Evolutionary conservation across 2,329 filamentous ascomycete genomes (phyloP).

Genomic region (Aspergillus sp.): DNA sequence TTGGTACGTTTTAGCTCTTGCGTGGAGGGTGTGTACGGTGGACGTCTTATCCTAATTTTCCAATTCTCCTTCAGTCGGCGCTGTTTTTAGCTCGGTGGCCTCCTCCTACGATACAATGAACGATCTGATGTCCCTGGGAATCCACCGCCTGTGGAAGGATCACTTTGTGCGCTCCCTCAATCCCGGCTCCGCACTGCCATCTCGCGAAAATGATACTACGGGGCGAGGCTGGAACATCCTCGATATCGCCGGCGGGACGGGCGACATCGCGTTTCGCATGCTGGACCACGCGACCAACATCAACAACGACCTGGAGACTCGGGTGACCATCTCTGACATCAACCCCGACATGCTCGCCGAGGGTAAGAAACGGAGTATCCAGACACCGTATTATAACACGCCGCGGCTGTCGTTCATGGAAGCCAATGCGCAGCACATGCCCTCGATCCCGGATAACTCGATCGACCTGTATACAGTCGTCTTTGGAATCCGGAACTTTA

Average conservation of each 20-base stretch:
- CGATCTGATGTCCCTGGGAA: constrained; percentile 96
- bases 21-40: too few species aligned
- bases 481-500: constrained; percentile 97
- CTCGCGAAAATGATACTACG: constrained; percentile 26
- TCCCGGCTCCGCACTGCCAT: constrained; percentile 61
- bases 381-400: constrained; percentile 58
- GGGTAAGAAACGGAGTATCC: constrained; percentile 72
- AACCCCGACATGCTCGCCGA: constrained; percentile 93
- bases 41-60: too few species aligned
- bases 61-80: constrained; percentile 59
- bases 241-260: constrained; percentile 94
- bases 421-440: constrained; percentile 81
- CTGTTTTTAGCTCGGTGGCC: constrained; percentile 93
- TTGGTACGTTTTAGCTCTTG: constrained; percentile 46
- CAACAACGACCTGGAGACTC: constrained; percentile 75
- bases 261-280: constrained; percentile 96
- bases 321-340: constrained; percentile 92
- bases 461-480: constrained; percentile 96
- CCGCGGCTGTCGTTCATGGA: constrained; percentile 71
- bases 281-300: constrained; percentile 81
- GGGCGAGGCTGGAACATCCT: constrained; percentile 69
- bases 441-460: constrained; percentile 63
- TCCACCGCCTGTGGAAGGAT: constrained; percentile 96
- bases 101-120: constrained; percentile 98
- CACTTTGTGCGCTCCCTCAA: constrained; percentile 91